Base-by-base conservation (phyloP, 78 protist species). In the Chrysochromulina parva region DNA sequence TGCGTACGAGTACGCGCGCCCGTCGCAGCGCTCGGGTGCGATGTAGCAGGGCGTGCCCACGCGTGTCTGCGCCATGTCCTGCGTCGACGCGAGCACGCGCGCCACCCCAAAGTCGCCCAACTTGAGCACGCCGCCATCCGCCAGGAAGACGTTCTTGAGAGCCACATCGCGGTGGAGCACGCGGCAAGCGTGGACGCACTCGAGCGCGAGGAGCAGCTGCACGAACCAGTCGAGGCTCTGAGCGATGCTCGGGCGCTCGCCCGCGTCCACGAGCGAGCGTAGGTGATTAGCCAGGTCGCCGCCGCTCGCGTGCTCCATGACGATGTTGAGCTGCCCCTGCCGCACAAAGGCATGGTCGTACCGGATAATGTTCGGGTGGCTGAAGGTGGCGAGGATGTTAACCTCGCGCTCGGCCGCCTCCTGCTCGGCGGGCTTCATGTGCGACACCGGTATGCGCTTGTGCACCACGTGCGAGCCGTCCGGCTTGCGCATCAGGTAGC, bases 81-180 rank as follows among this genome's bases (percentile, higher is more conserved):
- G 48, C 26, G 17, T 6, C 48, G 24, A 6, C 48, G 5, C 17
- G 47, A 66, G 73, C 73, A 66, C 73, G 9, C 16, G 5, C 5
- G 73, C 92, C 22, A 89, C 80, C 38, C 92, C 92, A 73, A 89
- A 89, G 65, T 89, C 92, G 50, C 92, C 60, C 16, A 89, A 59
- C 69, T 71, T 89, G 19, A 89, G 14, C n/a, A 5, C 24, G 28
- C 24, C 3, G 28, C 73, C 62, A 14, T 38, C 7, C 55, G 13
- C 28, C 60, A 94, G 59, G 59, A 94, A 91, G 52, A 94, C 54
- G 88, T 94, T 94, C 52, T 13, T 6, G 11, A 91, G 59, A 88
- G 91, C 90, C 74, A 94, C 54, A 69, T 94, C 95, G 19, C 95
- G 67, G 62, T 94, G 95, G 28, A 94, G 69, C 26, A 94, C 48